Percentiles rank a stretch among this genome's conserved stretches.
Conservation (phyloP, 768 basidiomycete species). For the Termitomyces sp. region DNA sequence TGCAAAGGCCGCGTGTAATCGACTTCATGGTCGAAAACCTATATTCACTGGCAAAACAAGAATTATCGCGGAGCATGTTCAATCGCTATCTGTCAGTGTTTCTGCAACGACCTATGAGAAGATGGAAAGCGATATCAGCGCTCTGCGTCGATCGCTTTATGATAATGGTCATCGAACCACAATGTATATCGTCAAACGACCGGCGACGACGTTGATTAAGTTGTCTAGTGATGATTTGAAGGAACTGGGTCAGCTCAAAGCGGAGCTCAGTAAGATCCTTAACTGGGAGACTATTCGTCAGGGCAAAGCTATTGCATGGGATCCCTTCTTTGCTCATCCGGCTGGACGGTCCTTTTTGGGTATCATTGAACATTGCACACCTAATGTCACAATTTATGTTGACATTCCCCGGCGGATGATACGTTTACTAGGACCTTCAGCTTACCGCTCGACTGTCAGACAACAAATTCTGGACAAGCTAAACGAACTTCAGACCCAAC, state of each 20-base stretch:
- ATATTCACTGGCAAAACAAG: constrained; percentile 36
- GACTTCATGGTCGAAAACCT: constrained; percentile 42
- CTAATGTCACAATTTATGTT: constrained; percentile 36
- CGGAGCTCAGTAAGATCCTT: constrained; percentile 53
- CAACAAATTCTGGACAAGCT: constrained; percentile 43
- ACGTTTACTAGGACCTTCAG: constrained; percentile 47
- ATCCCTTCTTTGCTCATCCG: constrained; percentile 46
- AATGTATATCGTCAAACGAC: constrained; percentile 16
- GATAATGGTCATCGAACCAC: constrained; percentile 23
- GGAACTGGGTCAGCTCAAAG: constrained; percentile 50
- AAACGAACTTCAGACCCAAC: constrained; percentile 33
- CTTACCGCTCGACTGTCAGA: constrained; percentile 33
- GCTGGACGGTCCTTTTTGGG: constrained; percentile 41
- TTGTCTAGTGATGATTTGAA: constrained; percentile 45
- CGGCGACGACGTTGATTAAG: constrained; percentile 28
- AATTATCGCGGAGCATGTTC: constrained; percentile 48
- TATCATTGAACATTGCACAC: constrained; percentile 30
- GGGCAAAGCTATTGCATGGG: constrained; percentile 56
- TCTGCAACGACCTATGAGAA: constrained; percentile 28
- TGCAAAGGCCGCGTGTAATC: constrained; percentile 46
- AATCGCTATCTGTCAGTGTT: constrained; percentile 44
- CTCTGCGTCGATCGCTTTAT: constrained; percentile 34
- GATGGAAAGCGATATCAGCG: constrained; percentile 38
- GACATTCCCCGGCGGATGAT: constrained; percentile 38
- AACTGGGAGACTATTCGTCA: constrained; percentile 53